phyloP scores from a whole-genome alignment of 2,329 filamentous ascomycete genomes.

The Talaromyces sp. region DNA sequence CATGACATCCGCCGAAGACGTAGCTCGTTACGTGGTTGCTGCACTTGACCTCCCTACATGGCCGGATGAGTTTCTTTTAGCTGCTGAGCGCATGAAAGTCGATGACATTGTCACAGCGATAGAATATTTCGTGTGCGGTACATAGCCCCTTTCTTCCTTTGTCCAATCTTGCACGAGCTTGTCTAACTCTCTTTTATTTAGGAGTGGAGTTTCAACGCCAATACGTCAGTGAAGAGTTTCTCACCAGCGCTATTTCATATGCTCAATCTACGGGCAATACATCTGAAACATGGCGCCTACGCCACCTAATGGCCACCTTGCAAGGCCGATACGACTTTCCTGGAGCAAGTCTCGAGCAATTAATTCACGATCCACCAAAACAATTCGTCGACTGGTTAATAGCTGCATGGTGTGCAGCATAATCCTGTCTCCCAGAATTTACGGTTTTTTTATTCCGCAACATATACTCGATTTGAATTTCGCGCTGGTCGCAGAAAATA shows the following conservation, averaged over 20 bases:
- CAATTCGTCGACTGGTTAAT: constrained; percentile 54
- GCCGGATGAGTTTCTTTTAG: constrained; percentile 66
- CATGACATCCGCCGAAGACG: constrained; percentile 66
- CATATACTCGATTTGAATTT: neutral
- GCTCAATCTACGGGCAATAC: constrained; percentile 30
- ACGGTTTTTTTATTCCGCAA: neutral
- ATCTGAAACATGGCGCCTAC: constrained; percentile 41
- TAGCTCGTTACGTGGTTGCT: constrained; percentile 63
- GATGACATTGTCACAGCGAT: constrained; percentile 56
- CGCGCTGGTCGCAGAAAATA: neutral
- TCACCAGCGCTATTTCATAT: constrained; percentile 21
- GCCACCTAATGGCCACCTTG: constrained; percentile 63
- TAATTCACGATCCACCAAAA: constrained; percentile 45
- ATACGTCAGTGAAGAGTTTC: constrained; percentile 19
- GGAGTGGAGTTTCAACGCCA: constrained; percentile 20
- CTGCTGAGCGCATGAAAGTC: constrained; percentile 61
- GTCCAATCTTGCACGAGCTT: constrained; percentile 12
- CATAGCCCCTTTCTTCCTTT: constrained; percentile 13
- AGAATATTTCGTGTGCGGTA: constrained; percentile 43
- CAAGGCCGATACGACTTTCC: constrained; percentile 64
- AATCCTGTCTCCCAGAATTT: neutral
- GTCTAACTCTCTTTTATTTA: constrained; percentile 10
- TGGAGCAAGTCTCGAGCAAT: constrained; percentile 56
- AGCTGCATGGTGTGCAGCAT: constrained; percentile 36
- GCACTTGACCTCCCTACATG: constrained; percentile 63